A percentile compares a stretch with the other conserved stretches of the same genome.
These are phyloP conservation scores for Geotrichum cucujoidarum DNA, from an alignment of 1,139 yeast genomes.

Conservation along the genomic window DNA sequence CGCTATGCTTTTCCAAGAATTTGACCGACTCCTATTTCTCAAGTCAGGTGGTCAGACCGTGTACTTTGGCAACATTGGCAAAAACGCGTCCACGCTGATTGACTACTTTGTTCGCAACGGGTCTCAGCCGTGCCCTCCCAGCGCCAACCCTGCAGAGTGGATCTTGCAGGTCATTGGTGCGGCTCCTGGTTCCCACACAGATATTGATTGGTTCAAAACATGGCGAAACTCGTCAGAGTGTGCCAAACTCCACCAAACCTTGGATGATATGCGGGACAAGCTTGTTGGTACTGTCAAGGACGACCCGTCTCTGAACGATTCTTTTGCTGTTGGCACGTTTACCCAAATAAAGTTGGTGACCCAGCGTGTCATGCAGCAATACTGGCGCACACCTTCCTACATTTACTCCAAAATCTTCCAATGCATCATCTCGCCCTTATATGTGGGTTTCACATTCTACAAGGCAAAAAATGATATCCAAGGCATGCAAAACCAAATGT, in stretches of 20 bases:
- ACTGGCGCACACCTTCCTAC: constrained; percentile 73
- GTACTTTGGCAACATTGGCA: constrained; percentile 75
- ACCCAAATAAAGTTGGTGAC: constrained; percentile 52
- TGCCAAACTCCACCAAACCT: constrained; percentile 37
- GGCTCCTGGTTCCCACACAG: constrained; percentile 69
- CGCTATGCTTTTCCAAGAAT: constrained; percentile 68
- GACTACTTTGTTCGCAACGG: constrained; percentile 68
- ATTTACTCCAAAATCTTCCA: constrained; percentile 62
- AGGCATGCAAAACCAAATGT: constrained; percentile 45
- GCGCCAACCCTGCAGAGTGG: constrained; percentile 80
- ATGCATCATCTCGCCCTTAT: constrained; percentile 49
- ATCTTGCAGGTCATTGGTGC: constrained; percentile 77
- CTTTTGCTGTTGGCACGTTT: constrained; percentile 42
- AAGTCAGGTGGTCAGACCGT: constrained; percentile 74
- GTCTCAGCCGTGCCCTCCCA: constrained; percentile 57
- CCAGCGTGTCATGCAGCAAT: constrained; percentile 51
- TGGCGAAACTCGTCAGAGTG: constrained; percentile 61
- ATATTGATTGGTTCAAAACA: constrained; percentile 58
- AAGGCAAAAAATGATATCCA: constrained; percentile 55
- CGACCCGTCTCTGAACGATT: constrained; percentile 12
- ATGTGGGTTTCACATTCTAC: constrained; percentile 73
- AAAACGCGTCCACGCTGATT: constrained; percentile 54
- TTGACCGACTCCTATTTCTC: constrained; percentile 67
- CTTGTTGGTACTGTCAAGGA: constrained; percentile 23
- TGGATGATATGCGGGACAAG: constrained; percentile 27